Evolutionary conservation across 1,284 basidiomycete genomes (phyloP), one percentile per base, ranked within the genome.

Genomic region (Leccinum pachyderme): DNA sequence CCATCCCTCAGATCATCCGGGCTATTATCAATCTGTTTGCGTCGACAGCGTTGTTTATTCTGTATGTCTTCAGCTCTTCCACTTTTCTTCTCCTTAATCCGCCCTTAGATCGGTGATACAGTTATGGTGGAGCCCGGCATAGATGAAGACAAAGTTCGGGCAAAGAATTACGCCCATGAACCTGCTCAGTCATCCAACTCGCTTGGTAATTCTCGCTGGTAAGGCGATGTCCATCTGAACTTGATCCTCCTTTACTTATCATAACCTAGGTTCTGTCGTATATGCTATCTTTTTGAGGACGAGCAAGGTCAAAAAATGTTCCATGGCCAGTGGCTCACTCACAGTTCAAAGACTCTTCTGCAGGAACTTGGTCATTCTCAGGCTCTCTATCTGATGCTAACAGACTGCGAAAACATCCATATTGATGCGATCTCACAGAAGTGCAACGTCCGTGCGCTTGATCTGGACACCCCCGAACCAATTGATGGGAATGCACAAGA

Each of bases 321-420:
- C 55, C 86, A 89, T 67, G 82, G 75, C 0, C 81, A 84, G 53
- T 89, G 87, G 86, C 76, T 81, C 55, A 72, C 76, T 27, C 86
- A 86, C 70, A 83, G 83, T 3, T 83, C 81, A 5, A 81, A 83
- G 61, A 87, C 83, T 0, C 64, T 84, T 6, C 72, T 88, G 1
- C 83, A 86, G 60, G 83, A 89, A 60, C 77, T 78, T 0, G 79
- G 84, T 0, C 84, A 88, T 57, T 76, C 86, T 1, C 77, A 79
- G 49, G 74, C 75, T 0, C 70, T 89, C 1, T 87, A 78, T 61
- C 73, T 81, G 15, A 73, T 82, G 51, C 71, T 81, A 35, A 65
- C 65, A 12, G 71, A 75, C 25, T 89, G 86, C 60, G 80, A 80
- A 51, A 73, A 83, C 58, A 77, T 75, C 32, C 55, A 75, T 3